Percentiles rank a stretch among this genome's conserved stretches.
phyloP scores from a whole-genome alignment of 2,329 filamentous ascomycete genomes.

The Trichophyton verrucosum region DNA sequence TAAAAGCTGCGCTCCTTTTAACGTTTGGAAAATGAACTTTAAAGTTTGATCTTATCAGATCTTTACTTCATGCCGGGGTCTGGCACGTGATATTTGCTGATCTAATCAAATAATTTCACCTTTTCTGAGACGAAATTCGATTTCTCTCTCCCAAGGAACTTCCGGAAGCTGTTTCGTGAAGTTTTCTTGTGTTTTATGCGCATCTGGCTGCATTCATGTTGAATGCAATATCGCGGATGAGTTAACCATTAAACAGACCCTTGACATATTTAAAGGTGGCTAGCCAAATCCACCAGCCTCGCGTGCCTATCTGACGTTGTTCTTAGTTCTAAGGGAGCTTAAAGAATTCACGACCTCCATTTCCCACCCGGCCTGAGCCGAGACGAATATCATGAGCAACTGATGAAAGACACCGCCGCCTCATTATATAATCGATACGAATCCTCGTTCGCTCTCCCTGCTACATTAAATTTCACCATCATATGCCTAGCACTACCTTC shows the following conservation, averaged over 20 bases:
- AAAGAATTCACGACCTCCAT: neutral
- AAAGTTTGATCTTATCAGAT: slow-evolving; percentile 2
- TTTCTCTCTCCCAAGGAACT: neutral
- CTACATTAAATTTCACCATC: neutral
- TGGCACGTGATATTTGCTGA: neutral
- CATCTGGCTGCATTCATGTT: neutral
- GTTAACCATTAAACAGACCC: neutral
- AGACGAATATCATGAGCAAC: neutral
- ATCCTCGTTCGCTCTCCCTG: neutral
- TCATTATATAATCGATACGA: neutral
- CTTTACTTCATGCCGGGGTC: neutral
- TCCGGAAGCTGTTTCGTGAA: neutral
- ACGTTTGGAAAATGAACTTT: neutral
- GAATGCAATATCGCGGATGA: neutral
- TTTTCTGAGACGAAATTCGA: neutral
- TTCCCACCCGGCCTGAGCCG: neutral
- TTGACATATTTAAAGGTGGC: slow-evolving; percentile 25
- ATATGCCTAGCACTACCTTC: neutral
- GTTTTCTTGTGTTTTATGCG: too few relatives aligned
- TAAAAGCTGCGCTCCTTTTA: neutral
- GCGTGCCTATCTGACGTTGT: neutral
- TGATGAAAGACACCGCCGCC: neutral
- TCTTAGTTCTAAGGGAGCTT: neutral
- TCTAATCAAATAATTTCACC: neutral
- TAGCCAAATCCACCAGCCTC: neutral